phyloP scores from a whole-genome alignment of 768 basidiomycete genomes.

The Termitomyces sp. region DNA sequence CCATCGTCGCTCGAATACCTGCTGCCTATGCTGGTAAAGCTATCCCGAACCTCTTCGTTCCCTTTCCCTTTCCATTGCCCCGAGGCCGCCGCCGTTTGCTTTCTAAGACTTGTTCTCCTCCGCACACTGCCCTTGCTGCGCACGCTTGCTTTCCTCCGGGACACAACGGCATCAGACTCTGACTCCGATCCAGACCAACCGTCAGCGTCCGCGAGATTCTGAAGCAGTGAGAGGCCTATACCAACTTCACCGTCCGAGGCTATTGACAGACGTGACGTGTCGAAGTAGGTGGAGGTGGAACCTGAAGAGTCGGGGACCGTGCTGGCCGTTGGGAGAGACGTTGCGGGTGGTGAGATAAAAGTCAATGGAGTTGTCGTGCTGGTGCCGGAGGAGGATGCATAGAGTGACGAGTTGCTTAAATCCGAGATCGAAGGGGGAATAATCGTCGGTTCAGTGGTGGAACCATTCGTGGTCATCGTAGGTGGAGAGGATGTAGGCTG shows the following conservation, averaged over 20 bases:
- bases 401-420: neutral
- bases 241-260: conserved; percentile 44
- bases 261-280: neutral
- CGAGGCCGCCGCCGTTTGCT: too few relatives aligned
- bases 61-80: too few relatives aligned
- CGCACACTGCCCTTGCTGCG: neutral
- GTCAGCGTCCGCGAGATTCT: conserved; percentile 38
- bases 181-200: conserved; percentile 25
- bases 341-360: neutral
- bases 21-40: conserved; percentile 19
- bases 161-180: conserved; percentile 8
- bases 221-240: conserved; percentile 67
- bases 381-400: conserved; percentile 1
- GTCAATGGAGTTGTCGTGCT: neutral
- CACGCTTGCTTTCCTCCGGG: neutral
- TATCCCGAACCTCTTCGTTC: neutral
- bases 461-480: neutral
- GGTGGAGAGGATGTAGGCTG: neutral
- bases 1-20: conserved; percentile 16
- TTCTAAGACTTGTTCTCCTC: neutral
- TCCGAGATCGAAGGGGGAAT: neutral
- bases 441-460: neutral
- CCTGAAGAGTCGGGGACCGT: conserved; percentile 11
- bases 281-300: conserved; percentile 21
- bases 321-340: conserved; percentile 6